Evolutionary conservation across 805 yeast species (phyloP).

Genomic region (Sugiyamaella chiloensis): DNA sequence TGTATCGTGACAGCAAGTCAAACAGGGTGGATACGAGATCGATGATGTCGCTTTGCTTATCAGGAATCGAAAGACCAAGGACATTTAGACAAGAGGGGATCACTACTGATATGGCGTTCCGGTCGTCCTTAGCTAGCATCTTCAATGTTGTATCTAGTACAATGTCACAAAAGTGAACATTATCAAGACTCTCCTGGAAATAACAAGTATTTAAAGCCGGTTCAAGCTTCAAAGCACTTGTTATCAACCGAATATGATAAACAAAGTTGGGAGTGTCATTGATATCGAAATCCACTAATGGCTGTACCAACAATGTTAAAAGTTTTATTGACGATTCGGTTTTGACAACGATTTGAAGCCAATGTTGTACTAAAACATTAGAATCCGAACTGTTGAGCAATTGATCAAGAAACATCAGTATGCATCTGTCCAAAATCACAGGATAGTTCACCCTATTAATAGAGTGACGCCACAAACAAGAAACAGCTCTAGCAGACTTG

Average conservation of each 20-base stretch:
- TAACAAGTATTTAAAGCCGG: constrained; percentile 45
- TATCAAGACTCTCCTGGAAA: constrained; percentile 1
- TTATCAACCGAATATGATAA: constrained; percentile 56
- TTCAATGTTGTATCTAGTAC: neutral
- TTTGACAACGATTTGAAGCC: constrained; percentile 25
- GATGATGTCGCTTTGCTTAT: neutral
- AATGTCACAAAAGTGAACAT: neutral
- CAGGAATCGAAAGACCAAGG: neutral
- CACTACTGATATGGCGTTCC: neutral
- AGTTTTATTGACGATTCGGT: constrained; percentile 58
- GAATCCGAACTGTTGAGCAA: constrained; percentile 12
- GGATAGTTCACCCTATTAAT: constrained; percentile 45
- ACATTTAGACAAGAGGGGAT: constrained; percentile 5
- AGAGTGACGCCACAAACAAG: constrained; percentile 73
- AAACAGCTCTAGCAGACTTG: constrained; percentile 45
- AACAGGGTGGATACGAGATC: neutral
- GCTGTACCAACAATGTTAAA: constrained; percentile 56
- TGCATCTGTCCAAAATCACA: constrained; percentile 54
- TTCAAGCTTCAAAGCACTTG: constrained; percentile 46
- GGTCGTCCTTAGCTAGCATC: neutral
- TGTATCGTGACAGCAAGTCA: constrained; percentile 1
- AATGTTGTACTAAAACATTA: constrained; percentile 22
- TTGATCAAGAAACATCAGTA: constrained; percentile 67
- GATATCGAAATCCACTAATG: constrained; percentile 45
- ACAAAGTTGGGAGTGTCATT: constrained; percentile 64